Evolutionary conservation across 768 basidiomycete genomes (phyloP), one percentile per base, ranked within the genome.

Genomic region (Tremella fuciformis): DNA sequence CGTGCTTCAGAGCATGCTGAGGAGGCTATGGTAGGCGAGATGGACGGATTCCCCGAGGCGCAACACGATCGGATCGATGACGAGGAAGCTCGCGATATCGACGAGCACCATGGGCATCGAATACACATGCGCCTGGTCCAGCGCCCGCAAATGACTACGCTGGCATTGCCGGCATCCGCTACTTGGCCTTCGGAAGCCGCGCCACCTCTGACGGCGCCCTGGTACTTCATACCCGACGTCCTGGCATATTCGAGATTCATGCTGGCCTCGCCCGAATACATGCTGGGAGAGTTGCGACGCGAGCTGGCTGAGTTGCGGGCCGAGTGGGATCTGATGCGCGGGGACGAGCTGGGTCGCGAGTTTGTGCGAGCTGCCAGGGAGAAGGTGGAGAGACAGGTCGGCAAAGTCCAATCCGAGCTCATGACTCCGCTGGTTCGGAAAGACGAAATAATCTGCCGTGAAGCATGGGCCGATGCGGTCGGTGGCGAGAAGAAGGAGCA

Each of bases 111-210:
- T 34, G 64, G 64, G 11, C 76, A 79, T 25, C 61, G 50, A 3
- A 80, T 98, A 64, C 83, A 83, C 44, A 88, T 98, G 88, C 86
- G 91, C 18, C 83, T 99, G 13, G 85, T 99, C 67, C 88, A 91
- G 66, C 85, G 94, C 6, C 94, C 93, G 1, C 89, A 89, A 71
- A 91, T 94, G 67, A 92, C 92, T 2, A 97, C 94, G 0, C 83
- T 98, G 34, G 93, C 96, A 1, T 81, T 99, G 7, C 96, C 96
- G 39, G 86, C 91, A 21, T 93, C 94, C 1, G 70, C 80, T 15
- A 90, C 91, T 2, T 99, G 93, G 93, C 94, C 91, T 1, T 94
- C 91, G 1, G 91, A 94, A 59, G 82, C 93, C 1, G 79, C 96
- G 26, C 87, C 89, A 13, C 88, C 91, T 18, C 90, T 93, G 64